Evolutionary conservation across 2,329 filamentous ascomycete genomes (phyloP).

Genomic region (Juglanconis sp.): DNA sequence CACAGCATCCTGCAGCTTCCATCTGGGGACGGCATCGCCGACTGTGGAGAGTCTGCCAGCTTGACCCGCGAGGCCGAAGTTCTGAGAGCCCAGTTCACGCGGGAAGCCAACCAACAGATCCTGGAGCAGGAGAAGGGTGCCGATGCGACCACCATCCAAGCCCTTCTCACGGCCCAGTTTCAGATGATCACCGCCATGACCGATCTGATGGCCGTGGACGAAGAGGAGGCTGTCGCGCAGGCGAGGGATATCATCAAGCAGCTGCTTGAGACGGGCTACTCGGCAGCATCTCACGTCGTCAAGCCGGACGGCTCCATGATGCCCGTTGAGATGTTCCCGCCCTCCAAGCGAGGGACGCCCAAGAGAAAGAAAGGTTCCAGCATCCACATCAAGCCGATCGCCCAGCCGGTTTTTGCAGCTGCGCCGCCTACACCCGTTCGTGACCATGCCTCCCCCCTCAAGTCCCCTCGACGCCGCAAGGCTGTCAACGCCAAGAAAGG

Average conservation of each 20-base stretch:
- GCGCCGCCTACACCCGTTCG: slow-evolving; percentile 10
- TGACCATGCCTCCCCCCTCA: slow-evolving; percentile 51
- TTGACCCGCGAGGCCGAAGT: slow-evolving; percentile 81
- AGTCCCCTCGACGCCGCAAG: slow-evolving; percentile 81
- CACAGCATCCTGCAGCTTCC: slow-evolving; percentile 78
- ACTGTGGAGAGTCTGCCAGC: slow-evolving; percentile 66
- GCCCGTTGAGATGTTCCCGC: slow-evolving; percentile 65
- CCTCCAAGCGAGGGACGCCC: slow-evolving; percentile 70
- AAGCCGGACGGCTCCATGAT: slow-evolving; percentile 75
- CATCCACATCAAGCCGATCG: slow-evolving; percentile 41
- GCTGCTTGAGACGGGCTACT: slow-evolving; percentile 72
- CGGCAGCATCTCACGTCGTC: slow-evolving; percentile 76
- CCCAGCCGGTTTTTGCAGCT: slow-evolving; percentile 36
- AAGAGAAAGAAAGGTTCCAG: slow-evolving; percentile 62
- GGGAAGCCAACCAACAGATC: slow-evolving; percentile 74
- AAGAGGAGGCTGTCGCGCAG: slow-evolving; percentile 76
- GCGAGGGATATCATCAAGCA: slow-evolving; percentile 75
- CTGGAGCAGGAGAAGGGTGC: slow-evolving; percentile 80
- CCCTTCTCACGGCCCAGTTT: slow-evolving; percentile 85
- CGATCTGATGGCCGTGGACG: slow-evolving; percentile 77
- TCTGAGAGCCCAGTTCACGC: slow-evolving; percentile 76
- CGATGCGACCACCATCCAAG: slow-evolving; percentile 75
- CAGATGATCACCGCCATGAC: slow-evolving; percentile 82
- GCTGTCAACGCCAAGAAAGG: slow-evolving; percentile 61
- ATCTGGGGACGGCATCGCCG: slow-evolving; percentile 61